Evolutionary conservation across 805 yeast genomes (phyloP), one percentile per base, ranked within the genome.

Genomic region (Candida saitoana): DNA sequence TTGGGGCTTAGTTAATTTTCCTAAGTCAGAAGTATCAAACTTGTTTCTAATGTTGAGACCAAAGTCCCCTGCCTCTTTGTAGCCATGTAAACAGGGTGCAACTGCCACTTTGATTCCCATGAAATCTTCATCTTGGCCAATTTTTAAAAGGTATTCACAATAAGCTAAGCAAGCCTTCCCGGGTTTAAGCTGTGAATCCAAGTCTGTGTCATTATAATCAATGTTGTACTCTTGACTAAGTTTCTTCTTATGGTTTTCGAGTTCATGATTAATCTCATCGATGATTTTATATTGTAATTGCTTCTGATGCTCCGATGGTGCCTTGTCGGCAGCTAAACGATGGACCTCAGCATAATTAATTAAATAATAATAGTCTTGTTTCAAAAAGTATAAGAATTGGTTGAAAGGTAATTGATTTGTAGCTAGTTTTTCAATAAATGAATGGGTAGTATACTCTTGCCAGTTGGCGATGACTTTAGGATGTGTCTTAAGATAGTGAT

Each of bases 51-150:
- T 41, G 2, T 42, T 34, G 6, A 38, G 34, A 1, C 69, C 76
- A 49, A 45, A 62, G 2, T 44, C 33, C 0, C 78, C 76, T 1
- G 89, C 88, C 37, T 74, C 69, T 27, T 74, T 75, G 56, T 84
- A 84, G 1, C 95, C 95, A 55, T 80, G 74, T 38, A 84, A 60
- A 58, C 95, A 86, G 1, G 95, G 93, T 5, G 87, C 76, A 41
- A 84, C 59, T 0, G 91, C 86, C 5, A 82, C 74, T 44, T 79
- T 78, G 39, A 84, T 73, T 36, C 80, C 85, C 22, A 81, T 57
- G 76, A 82, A 82, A 55, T 82, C 82, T 20, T 72, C 71, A 32
- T 62, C 63, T 18, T 67, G 60, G 3, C 82, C 82, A 4, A 82
- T 61, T 16, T 76, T 71, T 32, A 72, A 52, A 44, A 87, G 65